Evolutionary conservation across 768 basidiomycete species (phyloP).

Genomic region (Boletus sp.): DNA sequence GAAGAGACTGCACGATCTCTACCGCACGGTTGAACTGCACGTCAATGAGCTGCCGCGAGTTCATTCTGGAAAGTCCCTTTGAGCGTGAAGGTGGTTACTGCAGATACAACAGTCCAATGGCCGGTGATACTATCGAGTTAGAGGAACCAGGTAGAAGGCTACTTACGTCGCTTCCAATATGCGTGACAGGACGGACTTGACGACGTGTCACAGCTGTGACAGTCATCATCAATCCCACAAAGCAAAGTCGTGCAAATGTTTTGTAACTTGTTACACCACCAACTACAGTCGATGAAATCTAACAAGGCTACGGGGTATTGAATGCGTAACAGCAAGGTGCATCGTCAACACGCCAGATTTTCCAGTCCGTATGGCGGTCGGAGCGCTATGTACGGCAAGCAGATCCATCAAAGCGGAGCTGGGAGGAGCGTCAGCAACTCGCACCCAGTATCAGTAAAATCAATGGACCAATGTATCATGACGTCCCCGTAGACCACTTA

Average conservation of each 20-base stretch:
- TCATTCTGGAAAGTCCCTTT: conserved; percentile 38
- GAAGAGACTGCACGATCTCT: conserved; percentile 87
- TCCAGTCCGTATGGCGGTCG: not conserved
- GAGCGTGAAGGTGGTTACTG: not conserved
- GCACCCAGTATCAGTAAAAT: not conserved
- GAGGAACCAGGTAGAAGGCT: not conserved
- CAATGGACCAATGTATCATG: conserved; percentile 16
- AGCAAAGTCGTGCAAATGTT: no score
- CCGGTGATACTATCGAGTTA: not conserved
- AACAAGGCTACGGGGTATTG: not conserved
- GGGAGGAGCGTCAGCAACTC: not conserved
- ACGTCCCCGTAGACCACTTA: conserved; percentile 58
- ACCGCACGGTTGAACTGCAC: conserved; percentile 92
- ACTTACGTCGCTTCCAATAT: not conserved
- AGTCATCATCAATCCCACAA: not conserved
- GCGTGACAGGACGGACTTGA: conserved; percentile 14
- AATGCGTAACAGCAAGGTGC: not conserved
- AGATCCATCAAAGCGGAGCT: not conserved
- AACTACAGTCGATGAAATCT: not conserved
- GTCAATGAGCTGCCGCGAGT: conserved; percentile 65
- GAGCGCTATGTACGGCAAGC: not conserved
- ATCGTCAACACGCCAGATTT: not conserved
- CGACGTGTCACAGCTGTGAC: conserved; percentile 3
- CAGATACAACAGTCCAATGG: not conserved
- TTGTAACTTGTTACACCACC: not conserved